Conservation (phyloP, 2,329 filamentous ascomycete genomes). For the Pseudocercospora eumusae region DNA sequence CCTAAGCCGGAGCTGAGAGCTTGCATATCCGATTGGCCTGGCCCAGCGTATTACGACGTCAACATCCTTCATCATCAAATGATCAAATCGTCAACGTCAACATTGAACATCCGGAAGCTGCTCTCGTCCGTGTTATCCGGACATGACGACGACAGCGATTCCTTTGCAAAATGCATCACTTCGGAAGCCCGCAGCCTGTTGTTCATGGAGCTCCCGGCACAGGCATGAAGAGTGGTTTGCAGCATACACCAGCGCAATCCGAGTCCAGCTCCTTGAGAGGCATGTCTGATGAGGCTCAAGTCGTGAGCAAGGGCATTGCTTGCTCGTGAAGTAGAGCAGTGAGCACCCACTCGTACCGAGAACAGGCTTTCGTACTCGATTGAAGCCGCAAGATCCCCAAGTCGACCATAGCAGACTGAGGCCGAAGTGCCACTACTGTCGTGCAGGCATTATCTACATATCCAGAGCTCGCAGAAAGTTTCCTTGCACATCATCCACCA, state of each 20-base stretch:
- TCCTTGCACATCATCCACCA: not conserved
- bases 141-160: too few species aligned
- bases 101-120: not conserved
- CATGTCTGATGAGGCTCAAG: not conserved
- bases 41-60: not conserved
- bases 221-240: not conserved
- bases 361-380: not conserved
- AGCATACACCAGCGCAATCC: not conserved
- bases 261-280: not conserved
- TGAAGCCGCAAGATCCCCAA: not conserved
- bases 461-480: not conserved
- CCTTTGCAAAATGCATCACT: too few species aligned
- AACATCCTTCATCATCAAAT: too few species aligned
- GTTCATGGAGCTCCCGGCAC: too few species aligned
- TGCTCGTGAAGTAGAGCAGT: not conserved
- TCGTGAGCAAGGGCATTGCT: not conserved
- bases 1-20: not conserved
- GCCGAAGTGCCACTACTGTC: not conserved
- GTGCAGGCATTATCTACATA: not conserved
- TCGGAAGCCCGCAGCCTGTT: too few species aligned
- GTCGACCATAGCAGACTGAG: not conserved
- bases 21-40: not conserved
- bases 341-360: not conserved
- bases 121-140: not conserved
- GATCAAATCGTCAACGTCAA: not conserved